Evolutionary conservation across 768 basidiomycete species (phyloP).

Genomic region (Auricularia heimuer): DNA sequence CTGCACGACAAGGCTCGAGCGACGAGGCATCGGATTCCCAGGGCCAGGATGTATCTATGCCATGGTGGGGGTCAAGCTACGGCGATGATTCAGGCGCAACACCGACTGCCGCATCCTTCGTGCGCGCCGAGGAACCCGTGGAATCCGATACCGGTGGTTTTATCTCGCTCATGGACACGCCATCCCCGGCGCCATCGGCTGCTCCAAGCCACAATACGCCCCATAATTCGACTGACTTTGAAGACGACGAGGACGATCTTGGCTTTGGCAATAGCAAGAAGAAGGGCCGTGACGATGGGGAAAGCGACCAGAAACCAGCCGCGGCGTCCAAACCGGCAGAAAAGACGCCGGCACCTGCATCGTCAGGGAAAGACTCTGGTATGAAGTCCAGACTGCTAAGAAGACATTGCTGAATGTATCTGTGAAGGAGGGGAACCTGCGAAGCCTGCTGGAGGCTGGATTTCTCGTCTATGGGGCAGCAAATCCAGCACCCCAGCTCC

Average conservation of each 20-base stretch:
- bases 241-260: slow-evolving; percentile 78
- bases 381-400: not conserved
- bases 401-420: no score
- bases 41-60: slow-evolving; percentile 46
- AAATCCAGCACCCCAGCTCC: slow-evolving; percentile 61
- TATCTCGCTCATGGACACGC: slow-evolving; percentile 71
- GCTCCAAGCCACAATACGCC: slow-evolving; percentile 11
- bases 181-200: slow-evolving; percentile 33
- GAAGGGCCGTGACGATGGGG: slow-evolving; percentile 27
- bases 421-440: not conserved
- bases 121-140: slow-evolving; percentile 30
- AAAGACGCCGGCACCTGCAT: slow-evolving; percentile 7
- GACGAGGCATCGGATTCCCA: slow-evolving; percentile 25
- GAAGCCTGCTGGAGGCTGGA: slow-evolving; percentile 18
- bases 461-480: slow-evolving; percentile 51
- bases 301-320: slow-evolving; percentile 19
- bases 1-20: not conserved
- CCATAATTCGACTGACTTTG: slow-evolving; percentile 16
- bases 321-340: slow-evolving; percentile 15
- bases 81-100: slow-evolving; percentile 38
- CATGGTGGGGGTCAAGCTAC: slow-evolving; percentile 37
- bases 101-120: slow-evolving; percentile 62
- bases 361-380: not conserved
- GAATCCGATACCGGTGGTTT: slow-evolving; percentile 43
- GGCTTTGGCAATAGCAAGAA: slow-evolving; percentile 69